These are phyloP conservation scores for Hanseniaspora hatyaiensis DNA, from an alignment of 805 yeast species.

Conservation along the genomic window DNA sequence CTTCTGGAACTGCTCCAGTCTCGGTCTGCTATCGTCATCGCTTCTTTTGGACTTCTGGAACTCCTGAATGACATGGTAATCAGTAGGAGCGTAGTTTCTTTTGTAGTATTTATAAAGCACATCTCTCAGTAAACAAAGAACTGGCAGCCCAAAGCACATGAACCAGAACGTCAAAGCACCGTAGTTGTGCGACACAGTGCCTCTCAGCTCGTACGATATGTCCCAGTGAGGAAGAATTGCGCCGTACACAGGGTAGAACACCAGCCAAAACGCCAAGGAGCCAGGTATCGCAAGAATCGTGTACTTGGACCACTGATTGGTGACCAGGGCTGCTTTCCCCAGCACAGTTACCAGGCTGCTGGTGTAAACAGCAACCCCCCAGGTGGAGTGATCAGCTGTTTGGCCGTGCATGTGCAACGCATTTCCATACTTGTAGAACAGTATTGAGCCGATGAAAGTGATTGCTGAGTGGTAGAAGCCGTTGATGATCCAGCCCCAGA, in stretches of 20 bases:
- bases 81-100: constrained; percentile 82
- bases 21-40: constrained; percentile 67
- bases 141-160: constrained; percentile 59
- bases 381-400: constrained; percentile 78
- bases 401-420: constrained; percentile 50
- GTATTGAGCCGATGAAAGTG: constrained; percentile 59
- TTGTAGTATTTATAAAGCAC: constrained; percentile 88
- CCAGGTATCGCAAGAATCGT: constrained; percentile 92
- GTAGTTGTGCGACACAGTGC: constrained; percentile 64
- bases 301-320: constrained; percentile 90
- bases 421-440: constrained; percentile 58
- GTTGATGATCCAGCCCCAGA: constrained; percentile 95
- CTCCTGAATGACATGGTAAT: constrained; percentile 91
- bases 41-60: constrained; percentile 90
- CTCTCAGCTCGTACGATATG: constrained; percentile 75
- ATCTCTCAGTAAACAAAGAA: constrained; percentile 73
- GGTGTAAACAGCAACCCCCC: constrained; percentile 87
- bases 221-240: constrained; percentile 69
- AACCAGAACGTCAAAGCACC: constrained; percentile 79
- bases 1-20: constrained; percentile 91
- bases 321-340: constrained; percentile 88
- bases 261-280: constrained; percentile 71
- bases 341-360: constrained; percentile 77
- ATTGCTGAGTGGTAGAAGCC: constrained; percentile 91
- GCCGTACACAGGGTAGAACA: constrained; percentile 78